These are phyloP conservation scores for Gloeopeniophorella convolvens DNA, from an alignment of 768 basidiomycete species.

Conservation along the genomic window DNA sequence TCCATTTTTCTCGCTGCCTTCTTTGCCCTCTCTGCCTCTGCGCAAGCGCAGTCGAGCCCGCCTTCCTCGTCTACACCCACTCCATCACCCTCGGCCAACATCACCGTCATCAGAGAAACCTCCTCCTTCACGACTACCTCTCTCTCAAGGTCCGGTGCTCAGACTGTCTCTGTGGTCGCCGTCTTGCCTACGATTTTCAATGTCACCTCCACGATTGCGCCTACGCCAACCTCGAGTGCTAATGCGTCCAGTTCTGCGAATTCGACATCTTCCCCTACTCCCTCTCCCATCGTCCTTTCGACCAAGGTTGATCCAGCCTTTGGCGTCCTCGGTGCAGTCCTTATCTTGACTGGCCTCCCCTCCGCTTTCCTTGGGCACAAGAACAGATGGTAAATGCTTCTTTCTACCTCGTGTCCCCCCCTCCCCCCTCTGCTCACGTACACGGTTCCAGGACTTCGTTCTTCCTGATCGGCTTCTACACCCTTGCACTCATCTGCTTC, in stretches of 20 bases:
- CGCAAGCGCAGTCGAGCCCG: constrained; percentile 10
- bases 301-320: constrained; percentile 84
- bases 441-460: constrained; percentile 67
- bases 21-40: constrained; percentile 22
- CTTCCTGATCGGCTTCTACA: constrained; percentile 90
- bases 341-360: constrained; percentile 85
- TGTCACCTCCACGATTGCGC: constrained; percentile 50
- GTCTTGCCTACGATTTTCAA: constrained; percentile 56
- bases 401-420: constrained; percentile 14
- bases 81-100: constrained; percentile 29
- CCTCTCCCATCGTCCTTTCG: constrained; percentile 36
- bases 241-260: constrained; percentile 10
- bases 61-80: constrained; percentile 3
- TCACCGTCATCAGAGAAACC: constrained; percentile 43
- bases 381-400: constrained; percentile 72
- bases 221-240: constrained; percentile 37
- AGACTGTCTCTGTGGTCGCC: constrained; percentile 44
- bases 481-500: constrained; percentile 76
- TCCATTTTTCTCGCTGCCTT: constrained; percentile 23
- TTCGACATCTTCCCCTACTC: constrained; percentile 30
- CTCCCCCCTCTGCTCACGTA: constrained; percentile 19
- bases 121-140: constrained; percentile 43
- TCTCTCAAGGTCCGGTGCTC: constrained; percentile 36
- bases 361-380: constrained; percentile 92
- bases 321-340: constrained; percentile 79